These are phyloP conservation scores for Magnaporthales sp. DNA, from an alignment of 2,329 filamentous ascomycete species.

Conservation along the genomic window DNA sequence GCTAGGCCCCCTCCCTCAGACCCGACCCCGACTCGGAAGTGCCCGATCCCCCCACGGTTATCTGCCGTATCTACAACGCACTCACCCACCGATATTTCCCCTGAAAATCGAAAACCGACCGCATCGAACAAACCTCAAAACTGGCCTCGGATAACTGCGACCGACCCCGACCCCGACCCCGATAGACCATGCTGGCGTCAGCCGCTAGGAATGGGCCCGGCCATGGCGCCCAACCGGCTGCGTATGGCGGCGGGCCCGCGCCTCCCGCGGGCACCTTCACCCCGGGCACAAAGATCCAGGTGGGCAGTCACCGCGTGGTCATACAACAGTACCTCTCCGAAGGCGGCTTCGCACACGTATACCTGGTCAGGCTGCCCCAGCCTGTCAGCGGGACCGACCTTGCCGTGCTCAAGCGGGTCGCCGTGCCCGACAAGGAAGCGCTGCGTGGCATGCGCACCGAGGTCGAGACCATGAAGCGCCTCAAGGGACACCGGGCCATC, in stretches of 20 bases:
- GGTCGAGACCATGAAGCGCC: conserved; percentile 99
- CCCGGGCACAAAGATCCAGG: conserved; percentile 92
- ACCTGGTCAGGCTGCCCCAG: conserved; percentile 80
- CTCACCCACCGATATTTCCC: background rate
- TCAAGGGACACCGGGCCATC: conserved; percentile 92
- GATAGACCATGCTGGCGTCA: conserved; percentile 10
- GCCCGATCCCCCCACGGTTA: background rate
- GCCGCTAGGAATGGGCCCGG: conserved; percentile 1
- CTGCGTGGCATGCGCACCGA: conserved; percentile 95
- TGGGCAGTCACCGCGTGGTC: conserved; percentile 83
- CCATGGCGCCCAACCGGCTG: conserved; percentile 20
- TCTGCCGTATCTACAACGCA: background rate
- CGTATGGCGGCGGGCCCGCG: conserved; percentile 31
- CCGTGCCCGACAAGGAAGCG: conserved; percentile 91
- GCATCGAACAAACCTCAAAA: background rate
- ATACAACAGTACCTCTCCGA: conserved; percentile 98
- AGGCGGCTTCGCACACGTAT: conserved; percentile 96
- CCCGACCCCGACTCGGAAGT: background rate
- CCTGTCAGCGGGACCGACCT: conserved; percentile 69
- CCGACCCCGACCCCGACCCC: background rate
- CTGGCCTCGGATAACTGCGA: background rate
- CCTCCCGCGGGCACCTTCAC: conserved; percentile 79
- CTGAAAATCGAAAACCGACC: background rate
- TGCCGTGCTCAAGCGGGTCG: conserved; percentile 88
- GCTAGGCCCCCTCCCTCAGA: background rate